Evolutionary conservation across 176 grass and related monocot species (phyloP).

Genomic region (Melocanna baccifera): DNA sequence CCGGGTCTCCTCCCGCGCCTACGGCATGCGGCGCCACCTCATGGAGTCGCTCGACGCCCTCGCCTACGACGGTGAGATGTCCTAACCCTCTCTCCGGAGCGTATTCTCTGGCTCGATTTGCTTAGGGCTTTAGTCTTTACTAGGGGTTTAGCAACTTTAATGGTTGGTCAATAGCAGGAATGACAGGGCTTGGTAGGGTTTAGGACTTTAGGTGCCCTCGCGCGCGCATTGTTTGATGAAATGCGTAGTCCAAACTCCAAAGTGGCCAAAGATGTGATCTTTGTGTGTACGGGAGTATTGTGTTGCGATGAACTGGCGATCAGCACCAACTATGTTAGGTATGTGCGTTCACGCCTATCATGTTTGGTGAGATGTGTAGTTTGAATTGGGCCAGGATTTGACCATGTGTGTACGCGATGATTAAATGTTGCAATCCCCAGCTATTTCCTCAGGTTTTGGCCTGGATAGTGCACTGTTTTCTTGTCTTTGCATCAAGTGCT

Average conservation of each 20-base stretch:
- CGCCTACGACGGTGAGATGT: conserved; percentile 64
- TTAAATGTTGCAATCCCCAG: background rate
- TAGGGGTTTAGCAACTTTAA: background rate
- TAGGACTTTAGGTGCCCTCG: background rate
- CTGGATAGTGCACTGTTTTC: background rate
- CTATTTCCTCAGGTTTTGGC: background rate
- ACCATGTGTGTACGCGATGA: background rate
- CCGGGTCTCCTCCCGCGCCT: conserved; percentile 85
- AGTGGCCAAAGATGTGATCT: background rate
- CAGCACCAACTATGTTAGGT: background rate
- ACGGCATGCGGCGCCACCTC: conserved; percentile 85
- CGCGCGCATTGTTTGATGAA: conserved; percentile 15
- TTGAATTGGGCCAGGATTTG: background rate
- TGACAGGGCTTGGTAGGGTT: background rate
- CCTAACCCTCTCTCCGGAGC: background rate
- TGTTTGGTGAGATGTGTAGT: background rate
- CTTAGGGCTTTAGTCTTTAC: background rate
- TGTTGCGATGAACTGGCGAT: background rate
- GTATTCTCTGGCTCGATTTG: background rate
- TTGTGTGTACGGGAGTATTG: background rate
- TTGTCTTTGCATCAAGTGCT: background rate
- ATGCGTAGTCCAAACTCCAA: background rate
- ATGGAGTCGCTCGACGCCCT: conserved; percentile 82
- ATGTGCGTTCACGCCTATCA: conserved; percentile 10
- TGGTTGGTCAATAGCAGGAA: background rate